Conservation (phyloP, 2,329 filamentous ascomycete species). For the Fusarium staphyleae region DNA sequence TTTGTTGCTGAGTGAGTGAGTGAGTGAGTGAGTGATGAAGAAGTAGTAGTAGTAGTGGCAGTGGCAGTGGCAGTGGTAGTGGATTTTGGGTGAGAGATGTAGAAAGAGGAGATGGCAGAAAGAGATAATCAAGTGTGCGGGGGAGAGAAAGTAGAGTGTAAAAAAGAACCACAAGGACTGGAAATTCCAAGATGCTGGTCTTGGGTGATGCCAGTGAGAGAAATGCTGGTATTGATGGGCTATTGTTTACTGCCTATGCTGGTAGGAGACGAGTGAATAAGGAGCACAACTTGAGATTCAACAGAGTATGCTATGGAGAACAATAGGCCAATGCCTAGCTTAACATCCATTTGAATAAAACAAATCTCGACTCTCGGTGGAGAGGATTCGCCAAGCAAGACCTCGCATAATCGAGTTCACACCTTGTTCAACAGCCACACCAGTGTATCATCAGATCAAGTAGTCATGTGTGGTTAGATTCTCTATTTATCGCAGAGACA, state of each 20-base stretch:
- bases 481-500: slow-evolving; percentile 24
- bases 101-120: not conserved
- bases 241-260: not conserved
- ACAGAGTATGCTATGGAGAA: not conserved
- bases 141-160: not conserved
- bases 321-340: not conserved
- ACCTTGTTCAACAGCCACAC: not conserved
- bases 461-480: not conserved
- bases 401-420: not conserved
- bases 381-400: not conserved
- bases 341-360: too few species aligned
- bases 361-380: not conserved
- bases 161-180: not conserved
- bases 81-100: not conserved
- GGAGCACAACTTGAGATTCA: not conserved
- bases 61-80: not conserved
- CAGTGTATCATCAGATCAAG: not conserved
- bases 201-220: not conserved
- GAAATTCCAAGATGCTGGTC: not conserved
- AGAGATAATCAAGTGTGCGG: not conserved
- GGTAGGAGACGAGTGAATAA: not conserved
- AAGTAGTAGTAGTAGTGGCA: not conserved
- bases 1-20: not conserved
- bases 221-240: not conserved
- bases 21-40: too few species aligned